Evolutionary conservation across 2,329 filamentous ascomycete species (phyloP), one percentile per base, ranked within the genome.

Genomic region (Alternaria brassicae): DNA sequence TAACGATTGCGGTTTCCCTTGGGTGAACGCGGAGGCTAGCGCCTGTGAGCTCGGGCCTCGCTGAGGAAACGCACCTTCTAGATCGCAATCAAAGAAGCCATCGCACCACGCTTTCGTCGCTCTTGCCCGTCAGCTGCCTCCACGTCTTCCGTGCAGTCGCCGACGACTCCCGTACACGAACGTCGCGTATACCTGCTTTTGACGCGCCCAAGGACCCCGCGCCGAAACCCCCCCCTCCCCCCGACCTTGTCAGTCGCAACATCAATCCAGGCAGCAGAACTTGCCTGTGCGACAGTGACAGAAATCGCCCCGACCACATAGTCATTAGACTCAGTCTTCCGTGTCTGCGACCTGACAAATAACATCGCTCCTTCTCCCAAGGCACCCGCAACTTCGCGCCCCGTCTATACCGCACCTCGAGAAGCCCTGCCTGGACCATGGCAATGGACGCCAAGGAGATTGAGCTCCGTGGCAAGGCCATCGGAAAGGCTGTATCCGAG

Each of bases 371-470:
- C 40, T 41, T 34, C 34, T 41, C 25, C 28, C 45, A 42, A 37
- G 48, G 27, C 34, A 49, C 37, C 25, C 34, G 32, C 56, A 27
- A 27, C 37, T 40, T 34, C 21, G 25, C 56, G 32, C 27, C 23
- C 30, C 21, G 19, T n/a, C 17, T 34, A 41, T 21, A 30, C 32
- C 19, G 19, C 17, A 13, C 9, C 32, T 49, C 42, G 42, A 58
- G 28, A 44, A 45, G 27, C 36, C 28, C 50, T 19, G 50, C 49
- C 34, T 51, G 51, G 41, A 50, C 56, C 17, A 68, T 65, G 67
- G 77, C 70, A 55, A 92, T 96, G 90, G 90, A 96, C 72, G 86
- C 89, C 73, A 91, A 92, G 79, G 91, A 94, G 75, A 90, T 97
- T 55, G 87, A 89, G 71, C 82, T 88, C 72, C 89, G 88, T 78